A percentile compares a stretch with the other conserved stretches of the same genome.
Evolutionary conservation across 2,329 filamentous ascomycete genomes (phyloP).

Genomic region (Xylaria multiplex): DNA sequence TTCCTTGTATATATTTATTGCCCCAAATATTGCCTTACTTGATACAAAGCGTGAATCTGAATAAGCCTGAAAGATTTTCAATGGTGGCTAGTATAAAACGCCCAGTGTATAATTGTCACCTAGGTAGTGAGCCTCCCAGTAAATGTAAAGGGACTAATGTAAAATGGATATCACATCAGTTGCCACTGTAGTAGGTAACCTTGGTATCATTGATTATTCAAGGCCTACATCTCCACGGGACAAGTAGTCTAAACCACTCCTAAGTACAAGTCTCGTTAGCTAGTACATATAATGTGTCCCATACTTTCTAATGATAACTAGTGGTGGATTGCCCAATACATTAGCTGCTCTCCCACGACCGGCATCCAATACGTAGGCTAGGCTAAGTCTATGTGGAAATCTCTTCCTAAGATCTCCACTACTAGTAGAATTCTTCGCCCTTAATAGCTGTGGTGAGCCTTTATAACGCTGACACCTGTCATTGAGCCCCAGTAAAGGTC

Average conservation of each 20-base stretch:
- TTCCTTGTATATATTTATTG: slow-evolving; percentile 8
- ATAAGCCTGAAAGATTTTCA: too few relatives aligned
- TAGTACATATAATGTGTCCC: neutral
- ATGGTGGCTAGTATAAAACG: neutral
- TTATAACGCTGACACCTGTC: neutral
- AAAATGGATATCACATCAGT: neutral
- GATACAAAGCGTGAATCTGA: neutral
- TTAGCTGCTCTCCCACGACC: neutral
- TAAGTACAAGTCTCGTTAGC: neutral
- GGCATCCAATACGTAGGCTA: neutral
- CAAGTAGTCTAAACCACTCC: neutral
- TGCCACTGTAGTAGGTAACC: neutral
- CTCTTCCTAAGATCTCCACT: neutral
- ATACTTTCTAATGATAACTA: neutral
- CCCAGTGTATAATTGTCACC: neutral
- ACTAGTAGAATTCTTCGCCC: neutral
- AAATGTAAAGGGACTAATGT: neutral
- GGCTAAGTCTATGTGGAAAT: neutral
- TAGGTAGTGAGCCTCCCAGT: neutral
- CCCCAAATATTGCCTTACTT: neutral
- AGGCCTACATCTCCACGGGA: neutral
- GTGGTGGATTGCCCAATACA: neutral
- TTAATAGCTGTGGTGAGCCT: neutral
- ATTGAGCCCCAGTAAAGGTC: too few relatives aligned
- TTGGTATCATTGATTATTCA: neutral